Evolutionary conservation across 106 monocot genomes (phyloP).

Genomic region (Apostasia shenzhenica): DNA sequence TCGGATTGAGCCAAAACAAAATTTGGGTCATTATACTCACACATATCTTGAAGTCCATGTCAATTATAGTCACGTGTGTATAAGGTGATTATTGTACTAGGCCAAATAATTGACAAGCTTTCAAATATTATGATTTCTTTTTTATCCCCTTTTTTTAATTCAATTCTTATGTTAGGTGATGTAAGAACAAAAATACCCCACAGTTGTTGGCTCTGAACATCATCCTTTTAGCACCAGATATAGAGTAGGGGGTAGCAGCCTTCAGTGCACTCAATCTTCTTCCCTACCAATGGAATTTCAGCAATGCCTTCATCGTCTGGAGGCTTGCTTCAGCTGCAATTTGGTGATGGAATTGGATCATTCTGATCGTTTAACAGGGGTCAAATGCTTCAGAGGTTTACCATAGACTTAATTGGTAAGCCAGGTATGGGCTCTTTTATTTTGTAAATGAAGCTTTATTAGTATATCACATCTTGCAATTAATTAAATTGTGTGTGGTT

Average conservation of each 20-base stretch:
- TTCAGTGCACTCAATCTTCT: conserved; percentile 48
- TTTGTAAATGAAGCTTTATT: background rate
- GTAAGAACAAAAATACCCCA: conserved; percentile 71
- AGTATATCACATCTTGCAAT: too few species aligned
- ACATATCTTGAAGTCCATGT: too few species aligned
- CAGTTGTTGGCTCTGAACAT: conserved; percentile 29
- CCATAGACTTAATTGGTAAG: conserved; percentile 2
- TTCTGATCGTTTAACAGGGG: conserved; percentile 55
- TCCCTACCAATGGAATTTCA: conserved; percentile 32
- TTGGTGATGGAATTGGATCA: conserved; percentile 46
- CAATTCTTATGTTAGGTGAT: conserved; percentile 40
- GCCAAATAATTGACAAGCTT: too few species aligned
- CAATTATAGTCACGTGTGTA: too few species aligned
- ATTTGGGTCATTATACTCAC: too few species aligned
- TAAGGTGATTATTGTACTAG: too few species aligned
- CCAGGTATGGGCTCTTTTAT: conserved; percentile 14
- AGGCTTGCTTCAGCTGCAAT: conserved; percentile 75
- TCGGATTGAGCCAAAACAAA: too few species aligned
- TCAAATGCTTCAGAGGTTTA: conserved; percentile 75
- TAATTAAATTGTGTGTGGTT: too few species aligned
- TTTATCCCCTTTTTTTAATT: background rate
- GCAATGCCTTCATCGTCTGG: conserved; percentile 73
- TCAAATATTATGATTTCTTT: too few species aligned
- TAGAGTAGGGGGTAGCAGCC: conserved; percentile 28
- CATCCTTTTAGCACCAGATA: conserved; percentile 50